A percentile compares a stretch with the other conserved stretches of the same genome.
These are phyloP conservation scores for Fusarium redolens DNA, from an alignment of 2,329 filamentous ascomycete genomes.

Conservation along the genomic window DNA sequence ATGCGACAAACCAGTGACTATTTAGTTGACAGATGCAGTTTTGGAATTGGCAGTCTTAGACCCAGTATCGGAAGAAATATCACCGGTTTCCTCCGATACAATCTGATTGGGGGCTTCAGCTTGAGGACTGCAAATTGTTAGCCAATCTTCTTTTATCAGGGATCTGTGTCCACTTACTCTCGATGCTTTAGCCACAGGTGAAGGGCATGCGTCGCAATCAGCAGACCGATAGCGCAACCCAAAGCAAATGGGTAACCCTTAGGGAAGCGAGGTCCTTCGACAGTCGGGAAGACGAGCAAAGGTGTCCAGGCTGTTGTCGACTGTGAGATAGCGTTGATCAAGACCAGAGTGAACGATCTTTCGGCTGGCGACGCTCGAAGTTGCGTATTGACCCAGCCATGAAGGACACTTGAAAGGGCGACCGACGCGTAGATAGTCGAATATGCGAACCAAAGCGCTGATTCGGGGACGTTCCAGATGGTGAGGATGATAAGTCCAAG, in stretches of 20 bases:
- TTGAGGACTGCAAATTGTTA: background rate
- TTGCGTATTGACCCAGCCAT: slow-evolving; percentile 66
- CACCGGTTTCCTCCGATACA: background rate
- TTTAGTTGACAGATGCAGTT: background rate
- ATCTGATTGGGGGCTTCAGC: background rate
- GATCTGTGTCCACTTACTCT: slow-evolving; percentile 17
- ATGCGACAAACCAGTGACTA: rapidly evolving
- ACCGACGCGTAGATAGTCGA: slow-evolving; percentile 60
- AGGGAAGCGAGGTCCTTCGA: slow-evolving; percentile 55
- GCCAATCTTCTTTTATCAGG: background rate
- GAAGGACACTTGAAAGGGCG: slow-evolving; percentile 65
- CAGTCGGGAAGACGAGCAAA: slow-evolving; percentile 61
- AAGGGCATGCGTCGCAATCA: slow-evolving; percentile 42
- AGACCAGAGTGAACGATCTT: slow-evolving; percentile 60
- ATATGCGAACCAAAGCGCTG: slow-evolving; percentile 49
- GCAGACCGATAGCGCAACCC: slow-evolving; percentile 48
- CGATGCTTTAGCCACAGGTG: slow-evolving; percentile 36
- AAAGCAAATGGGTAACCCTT: slow-evolving; percentile 57
- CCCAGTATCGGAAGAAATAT: background rate
- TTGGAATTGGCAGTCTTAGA: background rate
- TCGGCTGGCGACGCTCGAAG: slow-evolving; percentile 59
- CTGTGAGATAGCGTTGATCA: slow-evolving; percentile 65
- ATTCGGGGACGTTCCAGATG: slow-evolving; percentile 66
- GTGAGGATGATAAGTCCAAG: slow-evolving; percentile 64
- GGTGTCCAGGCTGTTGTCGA: slow-evolving; percentile 68